Conservation (phyloP, 179 eudicot genomes). For the Silene vulgaris region DNA sequence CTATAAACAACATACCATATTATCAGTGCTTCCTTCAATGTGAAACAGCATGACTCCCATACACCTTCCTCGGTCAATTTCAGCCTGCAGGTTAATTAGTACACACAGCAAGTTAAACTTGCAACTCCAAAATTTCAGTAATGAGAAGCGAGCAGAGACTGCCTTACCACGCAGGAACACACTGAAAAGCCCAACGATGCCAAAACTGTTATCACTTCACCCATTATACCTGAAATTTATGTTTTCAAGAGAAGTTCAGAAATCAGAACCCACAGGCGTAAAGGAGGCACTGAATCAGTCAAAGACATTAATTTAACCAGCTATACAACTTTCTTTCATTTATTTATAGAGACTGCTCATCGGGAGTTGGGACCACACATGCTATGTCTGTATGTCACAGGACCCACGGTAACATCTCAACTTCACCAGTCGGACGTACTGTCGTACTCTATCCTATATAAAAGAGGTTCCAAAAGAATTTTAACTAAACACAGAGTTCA, state of each 20-base stretch:
- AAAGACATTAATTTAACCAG: background rate
- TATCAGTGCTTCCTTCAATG: constrained; percentile 63
- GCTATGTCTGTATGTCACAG: background rate
- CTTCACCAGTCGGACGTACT: background rate
- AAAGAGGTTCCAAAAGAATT: background rate
- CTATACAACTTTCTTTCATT: background rate
- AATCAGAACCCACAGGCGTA: constrained; percentile 4
- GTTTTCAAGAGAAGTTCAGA: background rate
- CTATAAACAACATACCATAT: constrained; percentile 52
- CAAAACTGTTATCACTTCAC: constrained; percentile 62
- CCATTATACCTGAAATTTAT: constrained; percentile 60
- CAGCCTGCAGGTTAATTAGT: constrained; percentile 47
- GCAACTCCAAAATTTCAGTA: background rate
- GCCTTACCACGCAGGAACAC: constrained; percentile 71
- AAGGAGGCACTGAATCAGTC: background rate
- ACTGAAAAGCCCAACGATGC: constrained; percentile 61
- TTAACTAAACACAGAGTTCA: background rate
- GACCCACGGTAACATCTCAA: background rate
- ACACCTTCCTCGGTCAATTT: constrained; percentile 60
- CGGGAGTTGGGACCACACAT: background rate
- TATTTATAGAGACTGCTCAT: background rate
- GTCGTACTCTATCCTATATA: background rate
- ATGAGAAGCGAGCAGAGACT: background rate
- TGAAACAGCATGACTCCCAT: constrained; percentile 82
- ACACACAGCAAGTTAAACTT: constrained; percentile 3